These are phyloP conservation scores for Pichia sp. DNA, from an alignment of 1,139 yeast species.

Conservation along the genomic window DNA sequence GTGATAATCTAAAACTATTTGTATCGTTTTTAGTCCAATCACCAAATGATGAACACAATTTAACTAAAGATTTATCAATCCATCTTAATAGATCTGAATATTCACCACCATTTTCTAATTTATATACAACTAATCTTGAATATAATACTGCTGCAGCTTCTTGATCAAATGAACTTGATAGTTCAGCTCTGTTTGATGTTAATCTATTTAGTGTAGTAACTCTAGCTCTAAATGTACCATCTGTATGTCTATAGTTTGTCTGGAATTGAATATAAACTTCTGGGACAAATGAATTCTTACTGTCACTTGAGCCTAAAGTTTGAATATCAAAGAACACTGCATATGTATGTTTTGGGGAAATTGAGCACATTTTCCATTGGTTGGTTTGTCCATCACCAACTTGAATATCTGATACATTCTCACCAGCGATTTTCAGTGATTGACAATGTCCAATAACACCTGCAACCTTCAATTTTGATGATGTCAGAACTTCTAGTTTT, in stretches of 20 bases:
- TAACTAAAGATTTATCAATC: slow-evolving; percentile 79
- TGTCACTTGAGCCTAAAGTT: slow-evolving; percentile 35
- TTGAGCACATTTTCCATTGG: slow-evolving; percentile 75
- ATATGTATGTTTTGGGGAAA: slow-evolving; percentile 82
- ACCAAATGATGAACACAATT: slow-evolving; percentile 81
- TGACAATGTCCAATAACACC: slow-evolving; percentile 94
- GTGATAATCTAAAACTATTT: slow-evolving; percentile 68
- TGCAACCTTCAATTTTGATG: slow-evolving; percentile 80
- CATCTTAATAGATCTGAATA: slow-evolving; percentile 68
- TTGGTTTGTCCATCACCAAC: slow-evolving; percentile 91
- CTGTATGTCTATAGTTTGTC: slow-evolving; percentile 73
- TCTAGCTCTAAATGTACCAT: slow-evolving; percentile 77
- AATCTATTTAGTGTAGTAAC: slow-evolving; percentile 62
- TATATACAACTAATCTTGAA: slow-evolving; percentile 89
- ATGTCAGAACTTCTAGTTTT: slow-evolving; percentile 77
- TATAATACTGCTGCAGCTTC: slow-evolving; percentile 97
- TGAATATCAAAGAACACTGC: slow-evolving; percentile 85
- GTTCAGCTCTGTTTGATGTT: slow-evolving; percentile 30
- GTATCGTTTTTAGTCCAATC: slow-evolving; percentile 76
- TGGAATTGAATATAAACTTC: slow-evolving; percentile 63
- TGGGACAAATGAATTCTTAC: slow-evolving; percentile 35
- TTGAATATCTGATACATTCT: slow-evolving; percentile 83
- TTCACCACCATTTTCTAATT: slow-evolving; percentile 54
- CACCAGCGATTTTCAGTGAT: slow-evolving; percentile 52
- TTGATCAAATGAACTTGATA: slow-evolving; percentile 77